Percentiles rank a stretch among this genome's conserved stretches.
Conservation (phyloP, 768 basidiomycete genomes). For the Naganishia onofrii region DNA sequence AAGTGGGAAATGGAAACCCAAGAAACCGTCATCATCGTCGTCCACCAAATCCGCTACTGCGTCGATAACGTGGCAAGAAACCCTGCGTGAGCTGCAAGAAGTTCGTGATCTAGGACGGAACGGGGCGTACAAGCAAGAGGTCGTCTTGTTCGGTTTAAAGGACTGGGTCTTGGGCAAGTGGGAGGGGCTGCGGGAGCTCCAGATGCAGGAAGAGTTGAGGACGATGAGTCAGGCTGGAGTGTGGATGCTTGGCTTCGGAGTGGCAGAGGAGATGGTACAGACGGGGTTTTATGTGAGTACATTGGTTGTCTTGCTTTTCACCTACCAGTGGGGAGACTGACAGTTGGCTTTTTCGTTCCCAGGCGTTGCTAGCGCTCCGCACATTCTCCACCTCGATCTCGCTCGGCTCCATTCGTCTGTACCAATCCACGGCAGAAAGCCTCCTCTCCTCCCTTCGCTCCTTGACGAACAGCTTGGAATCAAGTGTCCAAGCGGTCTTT, state of each 20-base stretch:
- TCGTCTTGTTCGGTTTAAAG: conserved; percentile 75
- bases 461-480: conserved; percentile 63
- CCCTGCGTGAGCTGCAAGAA: conserved; percentile 47
- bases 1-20: conserved; percentile 40
- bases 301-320: too few species aligned
- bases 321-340: neutral
- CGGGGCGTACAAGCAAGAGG: conserved; percentile 73
- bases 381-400: conserved; percentile 70
- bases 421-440: conserved; percentile 72
- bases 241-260: conserved; percentile 24
- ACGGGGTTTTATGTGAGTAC: conserved; percentile 37
- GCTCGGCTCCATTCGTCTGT: conserved; percentile 75
- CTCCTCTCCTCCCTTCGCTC: conserved; percentile 66
- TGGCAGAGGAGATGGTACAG: conserved; percentile 32
- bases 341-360: conserved; percentile 32
- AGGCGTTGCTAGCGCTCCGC: conserved; percentile 74
- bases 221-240: conserved; percentile 12
- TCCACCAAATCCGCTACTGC: conserved; percentile 30
- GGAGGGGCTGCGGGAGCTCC: conserved; percentile 66
- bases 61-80: conserved; percentile 60
- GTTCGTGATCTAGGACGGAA: conserved; percentile 71
- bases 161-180: conserved; percentile 81
- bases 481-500: conserved; percentile 82
- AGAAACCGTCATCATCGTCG: conserved; percentile 26
- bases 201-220: conserved; percentile 29